Percentiles rank a stretch among this genome's conserved stretches.
These are phyloP conservation scores for Polyporus arcularius DNA, from an alignment of 768 basidiomycete genomes.

Conservation along the genomic window DNA sequence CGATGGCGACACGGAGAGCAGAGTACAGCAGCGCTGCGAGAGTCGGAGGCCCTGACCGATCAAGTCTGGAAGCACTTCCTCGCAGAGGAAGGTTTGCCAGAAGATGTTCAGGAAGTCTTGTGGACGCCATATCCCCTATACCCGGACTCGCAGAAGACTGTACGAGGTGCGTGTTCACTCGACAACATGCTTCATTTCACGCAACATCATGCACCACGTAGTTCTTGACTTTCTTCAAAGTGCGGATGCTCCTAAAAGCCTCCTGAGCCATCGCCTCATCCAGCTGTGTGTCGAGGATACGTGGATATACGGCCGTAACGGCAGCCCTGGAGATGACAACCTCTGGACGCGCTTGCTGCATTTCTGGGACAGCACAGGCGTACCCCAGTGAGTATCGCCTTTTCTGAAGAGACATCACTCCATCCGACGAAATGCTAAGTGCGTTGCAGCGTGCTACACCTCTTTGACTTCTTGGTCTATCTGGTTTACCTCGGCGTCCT, in stretches of 20 bases:
- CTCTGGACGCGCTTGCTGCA: conserved; percentile 15
- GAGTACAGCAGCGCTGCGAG: conserved; percentile 26
- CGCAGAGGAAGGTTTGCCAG: conserved; percentile 36
- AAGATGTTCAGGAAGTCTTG: conserved; percentile 48
- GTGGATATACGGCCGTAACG: conserved; percentile 41
- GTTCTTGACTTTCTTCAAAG: conserved; percentile 45
- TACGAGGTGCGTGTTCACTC: conserved; percentile 25
- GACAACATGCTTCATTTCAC: not conserved
- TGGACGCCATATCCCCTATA: conserved; percentile 48
- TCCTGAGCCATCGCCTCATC: conserved; percentile 44
- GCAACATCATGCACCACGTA: conserved; percentile 17
- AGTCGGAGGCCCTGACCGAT: conserved; percentile 37
- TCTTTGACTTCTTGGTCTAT: conserved; percentile 42
- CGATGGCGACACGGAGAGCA: conserved; percentile 39
- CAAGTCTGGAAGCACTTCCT: conserved; percentile 47
- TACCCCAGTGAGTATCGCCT: conserved; percentile 43
- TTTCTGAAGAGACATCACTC: not conserved
- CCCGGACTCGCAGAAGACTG: conserved; percentile 18
- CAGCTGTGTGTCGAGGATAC: conserved; percentile 37
- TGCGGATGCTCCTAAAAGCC: conserved; percentile 33
- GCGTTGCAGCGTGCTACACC: conserved; percentile 42
- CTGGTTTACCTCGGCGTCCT: conserved; percentile 43
- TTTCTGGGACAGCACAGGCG: conserved; percentile 41
- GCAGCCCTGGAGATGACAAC: not conserved
- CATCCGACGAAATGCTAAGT: not conserved